Evolutionary conservation across 1,139 yeast genomes (phyloP).

Genomic region (Blastobotrys illinoisensis): DNA sequence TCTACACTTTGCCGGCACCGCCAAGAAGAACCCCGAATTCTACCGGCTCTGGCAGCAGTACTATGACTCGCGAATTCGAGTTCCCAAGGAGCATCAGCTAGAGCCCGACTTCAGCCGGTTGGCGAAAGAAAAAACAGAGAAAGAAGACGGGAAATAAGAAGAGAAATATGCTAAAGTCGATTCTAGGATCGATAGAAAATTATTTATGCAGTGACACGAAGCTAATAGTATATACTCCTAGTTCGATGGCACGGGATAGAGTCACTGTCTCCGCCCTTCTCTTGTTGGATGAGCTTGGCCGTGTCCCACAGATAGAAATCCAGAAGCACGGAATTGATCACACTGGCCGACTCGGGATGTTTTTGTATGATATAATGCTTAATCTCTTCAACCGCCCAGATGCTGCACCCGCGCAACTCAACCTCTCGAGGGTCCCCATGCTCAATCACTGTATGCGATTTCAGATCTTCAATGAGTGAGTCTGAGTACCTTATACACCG

Average conservation of each 20-base stretch:
- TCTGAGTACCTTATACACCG: conserved; percentile 35
- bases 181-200: not conserved
- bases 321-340: conserved; percentile 35
- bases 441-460: conserved; percentile 19
- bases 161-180: not conserved
- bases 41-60: not conserved
- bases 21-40: not conserved
- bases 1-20: conserved; percentile 3
- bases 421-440: conserved; percentile 34
- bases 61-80: not conserved
- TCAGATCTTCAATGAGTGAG: conserved; percentile 23
- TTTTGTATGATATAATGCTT: conserved; percentile 21
- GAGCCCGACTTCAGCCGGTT: not conserved
- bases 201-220: too few relatives aligned
- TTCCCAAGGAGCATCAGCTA: not conserved
- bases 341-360: conserved; percentile 18
- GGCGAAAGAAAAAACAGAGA: not conserved
- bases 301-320: conserved; percentile 43
- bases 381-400: conserved; percentile 39
- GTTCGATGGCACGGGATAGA: conserved; percentile 37
- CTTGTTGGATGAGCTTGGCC: conserved; percentile 36
- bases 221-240: conserved; percentile 34
- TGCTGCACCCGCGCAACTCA: conserved; percentile 39
- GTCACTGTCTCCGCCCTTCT: conserved; percentile 19
- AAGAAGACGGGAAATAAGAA: not conserved